Percentiles rank a stretch among this genome's conserved stretches.
Evolutionary conservation across 192 early-diverging fungal genomes (phyloP).

Genomic region (Podila verticillata): DNA sequence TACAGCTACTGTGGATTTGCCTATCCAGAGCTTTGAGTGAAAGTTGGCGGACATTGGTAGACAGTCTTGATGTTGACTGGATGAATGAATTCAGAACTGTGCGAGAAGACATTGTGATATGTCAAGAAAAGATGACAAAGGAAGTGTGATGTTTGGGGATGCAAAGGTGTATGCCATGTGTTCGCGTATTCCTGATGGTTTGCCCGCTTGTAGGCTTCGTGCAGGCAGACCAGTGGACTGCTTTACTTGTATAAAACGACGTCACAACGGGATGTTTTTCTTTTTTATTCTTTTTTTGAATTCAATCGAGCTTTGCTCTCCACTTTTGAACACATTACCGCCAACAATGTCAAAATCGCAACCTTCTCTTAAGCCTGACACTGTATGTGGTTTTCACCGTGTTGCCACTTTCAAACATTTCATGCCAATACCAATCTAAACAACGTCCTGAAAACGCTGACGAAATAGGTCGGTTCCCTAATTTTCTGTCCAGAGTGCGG

Average conservation of each 20-base stretch:
- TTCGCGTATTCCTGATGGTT: background rate
- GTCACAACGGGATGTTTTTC: background rate
- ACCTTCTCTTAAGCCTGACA: slow-evolving; percentile 46
- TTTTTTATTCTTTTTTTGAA: background rate
- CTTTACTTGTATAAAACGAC: background rate
- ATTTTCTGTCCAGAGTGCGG: slow-evolving; percentile 94
- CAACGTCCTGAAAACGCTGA: background rate
- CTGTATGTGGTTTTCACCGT: slow-evolving; percentile 7
- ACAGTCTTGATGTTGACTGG: slow-evolving; percentile 8
- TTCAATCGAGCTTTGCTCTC: background rate
- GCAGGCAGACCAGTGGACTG: background rate
- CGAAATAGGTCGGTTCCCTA: slow-evolving; percentile 69
- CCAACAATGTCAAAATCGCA: slow-evolving; percentile 33
- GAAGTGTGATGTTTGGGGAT: too few species aligned
- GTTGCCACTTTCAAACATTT: background rate
- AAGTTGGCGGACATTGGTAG: slow-evolving; percentile 8
- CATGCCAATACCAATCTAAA: background rate
- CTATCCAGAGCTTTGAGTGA: slow-evolving; percentile 9
- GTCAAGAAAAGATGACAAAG: background rate
- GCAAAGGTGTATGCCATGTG: background rate
- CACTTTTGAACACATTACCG: background rate
- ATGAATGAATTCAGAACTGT: slow-evolving; percentile 18
- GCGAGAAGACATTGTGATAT: slow-evolving; percentile 18
- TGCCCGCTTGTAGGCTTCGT: too few species aligned
- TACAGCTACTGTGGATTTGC: background rate